Conservation (phyloP, 345 rosid genomes). For the Linum tenue region DNA sequence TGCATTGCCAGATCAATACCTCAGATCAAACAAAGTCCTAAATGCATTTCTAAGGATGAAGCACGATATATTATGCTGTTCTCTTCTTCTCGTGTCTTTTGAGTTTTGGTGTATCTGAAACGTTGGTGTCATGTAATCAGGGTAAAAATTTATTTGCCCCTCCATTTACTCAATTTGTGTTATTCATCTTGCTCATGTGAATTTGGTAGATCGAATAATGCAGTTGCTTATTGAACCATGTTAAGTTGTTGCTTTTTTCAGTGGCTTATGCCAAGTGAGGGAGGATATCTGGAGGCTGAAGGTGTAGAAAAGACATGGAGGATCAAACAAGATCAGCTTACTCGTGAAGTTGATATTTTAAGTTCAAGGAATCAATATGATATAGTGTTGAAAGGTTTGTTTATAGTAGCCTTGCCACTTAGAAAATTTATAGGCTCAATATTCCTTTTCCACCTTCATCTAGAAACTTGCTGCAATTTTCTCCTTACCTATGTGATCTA, state of each 20-base stretch:
- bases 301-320: constrained; percentile 83
- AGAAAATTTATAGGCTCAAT: background rate
- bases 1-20: background rate
- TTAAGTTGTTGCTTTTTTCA: constrained; percentile 20
- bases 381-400: constrained; percentile 71
- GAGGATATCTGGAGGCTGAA: constrained; percentile 79
- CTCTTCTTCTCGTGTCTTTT: background rate
- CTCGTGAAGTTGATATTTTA: constrained; percentile 44
- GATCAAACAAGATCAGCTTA: constrained; percentile 57
- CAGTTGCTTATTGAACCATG: background rate
- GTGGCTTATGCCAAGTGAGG: constrained; percentile 85
- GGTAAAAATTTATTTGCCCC: too few relatives aligned
- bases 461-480: background rate
- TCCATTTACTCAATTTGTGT: background rate
- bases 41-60: background rate
- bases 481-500: too few relatives aligned
- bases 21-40: background rate
- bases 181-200: background rate
- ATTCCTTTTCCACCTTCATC: too few relatives aligned
- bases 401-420: background rate
- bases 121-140: background rate
- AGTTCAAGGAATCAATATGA: constrained; percentile 73
- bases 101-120: background rate
- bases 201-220: too few relatives aligned
- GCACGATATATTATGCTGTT: background rate